Percentiles rank a stretch among this genome's conserved stretches.
phyloP scores from a whole-genome alignment of 306 rosid species.

The Senna tora region DNA sequence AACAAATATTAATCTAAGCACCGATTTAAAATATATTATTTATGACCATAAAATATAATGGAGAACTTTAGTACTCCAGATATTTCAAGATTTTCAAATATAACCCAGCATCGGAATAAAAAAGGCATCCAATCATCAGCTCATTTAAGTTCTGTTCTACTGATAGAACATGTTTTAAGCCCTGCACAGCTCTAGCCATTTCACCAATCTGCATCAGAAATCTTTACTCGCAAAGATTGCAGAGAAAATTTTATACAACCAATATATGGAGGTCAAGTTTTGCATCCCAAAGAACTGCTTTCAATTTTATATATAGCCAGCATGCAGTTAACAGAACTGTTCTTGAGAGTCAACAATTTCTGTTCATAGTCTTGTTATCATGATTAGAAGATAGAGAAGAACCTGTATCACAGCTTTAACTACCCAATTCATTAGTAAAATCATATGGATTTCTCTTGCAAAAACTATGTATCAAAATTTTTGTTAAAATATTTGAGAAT shows the following conservation, averaged over 20 bases:
- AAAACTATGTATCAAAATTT: slow-evolving; percentile 37
- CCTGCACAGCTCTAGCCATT: slow-evolving; percentile 39
- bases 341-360: slow-evolving; percentile 63
- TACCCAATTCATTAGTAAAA: slow-evolving; percentile 72
- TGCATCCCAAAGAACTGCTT: slow-evolving; percentile 52
- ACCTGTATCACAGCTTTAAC: slow-evolving; percentile 85
- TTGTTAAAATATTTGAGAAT: slow-evolving; percentile 38
- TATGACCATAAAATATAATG: not conserved
- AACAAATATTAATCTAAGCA: slow-evolving; percentile 4
- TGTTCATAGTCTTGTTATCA: slow-evolving; percentile 70
- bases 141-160: slow-evolving; percentile 29
- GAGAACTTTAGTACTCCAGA: not conserved
- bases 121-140: slow-evolving; percentile 23
- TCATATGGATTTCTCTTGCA: slow-evolving; percentile 50
- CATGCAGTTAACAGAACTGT: slow-evolving; percentile 53
- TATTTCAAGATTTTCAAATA: slow-evolving; percentile 24
- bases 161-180: slow-evolving; percentile 28
- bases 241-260: slow-evolving; percentile 42
- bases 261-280: slow-evolving; percentile 44
- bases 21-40: slow-evolving; percentile 19
- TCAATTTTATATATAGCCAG: slow-evolving; percentile 51
- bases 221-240: slow-evolving; percentile 45
- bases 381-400: slow-evolving; percentile 61
- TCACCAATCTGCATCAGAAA: slow-evolving; percentile 39
- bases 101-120: not conserved